Base-by-base conservation (phyloP, 768 basidiomycete species). In the Boletus subcaerulescens region DNA sequence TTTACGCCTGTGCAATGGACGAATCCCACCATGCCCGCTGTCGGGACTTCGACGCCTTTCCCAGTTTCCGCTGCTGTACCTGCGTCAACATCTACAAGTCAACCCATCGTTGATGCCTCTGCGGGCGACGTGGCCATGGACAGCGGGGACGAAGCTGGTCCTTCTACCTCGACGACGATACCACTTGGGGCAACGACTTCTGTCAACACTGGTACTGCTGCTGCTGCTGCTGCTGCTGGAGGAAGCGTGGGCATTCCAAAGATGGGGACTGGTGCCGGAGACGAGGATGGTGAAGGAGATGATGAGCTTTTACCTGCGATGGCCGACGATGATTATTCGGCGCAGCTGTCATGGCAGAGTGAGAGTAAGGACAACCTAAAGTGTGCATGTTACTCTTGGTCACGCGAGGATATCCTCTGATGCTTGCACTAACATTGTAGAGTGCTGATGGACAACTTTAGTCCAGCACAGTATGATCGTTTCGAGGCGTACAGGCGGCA, bases 291-390 rank as follows among this genome's bases (percentile, higher is more conserved):
- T 0, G 90, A 86, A 53, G 88, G 80, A 11, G 89, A 91, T 47
- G 90, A 92, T 54, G 89, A 92, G 59, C 67, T 89, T 41, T 66
- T 91, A 33, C 88, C 89, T 42, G 88, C 87, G 9, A 91, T 92
- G 90, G 90, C 89, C 2, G 91, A 93, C 57, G 91, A 92, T 57
- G 91, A 92, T 59, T 92, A 91, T 68, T 90, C 89, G 12, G 87
- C 89, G 2, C 91, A 91, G 62, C 67, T 86, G 51, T 86, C 85
- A 5, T 91, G 85, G 83, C 86, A 91, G 72, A 91, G 87, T 58
- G 89, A 92, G 74, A 89, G 89, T 43, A 92, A 92, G 61, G 89
- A 90, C 65, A 92, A 93, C 65, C 74, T 92, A 29, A 92, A 90
- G 90, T 91, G 54, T 45, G 75, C 64, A 15, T 38, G 60, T 61